Evolutionary conservation across 345 rosid species (phyloP).

Genomic region (Acer saccharum): DNA sequence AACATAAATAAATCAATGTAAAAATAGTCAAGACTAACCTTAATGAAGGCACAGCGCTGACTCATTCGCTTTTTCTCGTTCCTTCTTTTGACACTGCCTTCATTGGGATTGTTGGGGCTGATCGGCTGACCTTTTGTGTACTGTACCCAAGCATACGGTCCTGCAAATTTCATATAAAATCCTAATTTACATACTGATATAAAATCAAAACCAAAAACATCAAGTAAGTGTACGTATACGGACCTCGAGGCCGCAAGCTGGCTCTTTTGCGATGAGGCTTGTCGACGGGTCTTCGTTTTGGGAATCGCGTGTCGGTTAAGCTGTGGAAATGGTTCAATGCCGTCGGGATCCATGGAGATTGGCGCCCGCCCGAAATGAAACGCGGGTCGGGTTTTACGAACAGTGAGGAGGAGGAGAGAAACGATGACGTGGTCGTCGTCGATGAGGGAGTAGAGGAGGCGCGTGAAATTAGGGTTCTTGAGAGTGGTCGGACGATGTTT

Average conservation of each 20-base stretch:
- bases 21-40: constrained; percentile 38
- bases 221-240: neutral
- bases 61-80: constrained; percentile 79
- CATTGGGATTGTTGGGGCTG: constrained; percentile 71
- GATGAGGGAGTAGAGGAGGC: constrained; percentile 1
- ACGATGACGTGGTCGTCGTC: constrained; percentile 20
- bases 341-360: constrained; percentile 41
- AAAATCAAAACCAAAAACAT: neutral
- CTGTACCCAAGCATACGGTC: constrained; percentile 82
- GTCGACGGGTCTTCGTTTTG: constrained; percentile 77
- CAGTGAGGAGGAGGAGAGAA: constrained; percentile 20
- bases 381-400: constrained; percentile 26
- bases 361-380: constrained; percentile 22
- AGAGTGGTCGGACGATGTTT: constrained; percentile 46
- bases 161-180: constrained; percentile 38
- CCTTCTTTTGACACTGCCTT: constrained; percentile 78
- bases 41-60: constrained; percentile 61
- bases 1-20: neutral
- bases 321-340: constrained; percentile 42
- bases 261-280: constrained; percentile 77
- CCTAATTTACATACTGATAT: neutral
- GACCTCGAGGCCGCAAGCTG: constrained; percentile 77
- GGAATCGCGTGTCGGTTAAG: constrained; percentile 66
- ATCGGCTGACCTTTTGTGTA: constrained; percentile 79
- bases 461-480: constrained; percentile 46